These are phyloP conservation scores for Colletotrichum limetticola DNA, from an alignment of 2,329 filamentous ascomycete species.

Conservation along the genomic window DNA sequence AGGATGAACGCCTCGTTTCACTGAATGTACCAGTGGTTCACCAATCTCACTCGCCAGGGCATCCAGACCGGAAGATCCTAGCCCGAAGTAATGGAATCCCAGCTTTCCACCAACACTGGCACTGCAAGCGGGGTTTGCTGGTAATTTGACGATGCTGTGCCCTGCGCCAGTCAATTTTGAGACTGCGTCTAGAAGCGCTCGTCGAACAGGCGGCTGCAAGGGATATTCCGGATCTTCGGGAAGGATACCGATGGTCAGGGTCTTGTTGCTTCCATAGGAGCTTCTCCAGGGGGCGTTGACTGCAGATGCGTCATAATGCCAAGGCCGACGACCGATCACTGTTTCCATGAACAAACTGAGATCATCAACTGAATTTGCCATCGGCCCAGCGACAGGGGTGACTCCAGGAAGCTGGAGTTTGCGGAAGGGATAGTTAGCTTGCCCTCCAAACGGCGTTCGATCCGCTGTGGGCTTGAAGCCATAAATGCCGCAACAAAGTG, in stretches of 20 bases:
- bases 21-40: slow-evolving; percentile 55
- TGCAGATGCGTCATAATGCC: slow-evolving; percentile 54
- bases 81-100: slow-evolving; percentile 53
- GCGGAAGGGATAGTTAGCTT: slow-evolving; percentile 21
- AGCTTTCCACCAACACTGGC: slow-evolving; percentile 44
- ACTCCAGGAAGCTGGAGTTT: slow-evolving; percentile 41
- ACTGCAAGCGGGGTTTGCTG: slow-evolving; percentile 42
- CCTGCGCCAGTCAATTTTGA: slow-evolving; percentile 52
- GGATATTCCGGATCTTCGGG: slow-evolving; percentile 58
- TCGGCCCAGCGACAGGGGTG: slow-evolving; percentile 52
- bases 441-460: slow-evolving; percentile 39
- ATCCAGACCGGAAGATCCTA: slow-evolving; percentile 43
- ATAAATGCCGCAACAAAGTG: slow-evolving; percentile 56
- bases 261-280: slow-evolving; percentile 36
- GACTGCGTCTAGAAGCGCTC: slow-evolving; percentile 54
- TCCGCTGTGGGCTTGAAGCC: slow-evolving; percentile 52
- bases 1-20: slow-evolving; percentile 39
- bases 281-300: slow-evolving; percentile 58
- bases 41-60: slow-evolving; percentile 45
- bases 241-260: slow-evolving; percentile 59
- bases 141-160: slow-evolving; percentile 53
- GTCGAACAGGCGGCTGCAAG: slow-evolving; percentile 60
- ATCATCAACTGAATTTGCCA: slow-evolving; percentile 53
- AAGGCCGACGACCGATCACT: slow-evolving; percentile 52
- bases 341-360: slow-evolving; percentile 52